Conservation (phyloP, 306 rosid species). For the Cicer judaicum region DNA sequence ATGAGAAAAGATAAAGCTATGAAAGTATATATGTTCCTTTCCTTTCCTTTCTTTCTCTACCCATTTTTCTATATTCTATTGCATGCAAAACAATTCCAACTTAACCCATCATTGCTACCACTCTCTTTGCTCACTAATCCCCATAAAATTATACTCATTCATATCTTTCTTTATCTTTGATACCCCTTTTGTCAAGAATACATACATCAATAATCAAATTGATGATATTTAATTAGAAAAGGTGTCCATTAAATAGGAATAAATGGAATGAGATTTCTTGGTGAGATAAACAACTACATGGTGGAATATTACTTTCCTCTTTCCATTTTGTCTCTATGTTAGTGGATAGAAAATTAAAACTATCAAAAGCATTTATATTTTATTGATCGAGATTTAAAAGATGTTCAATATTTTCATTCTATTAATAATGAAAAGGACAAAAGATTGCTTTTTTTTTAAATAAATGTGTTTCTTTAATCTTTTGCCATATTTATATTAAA, state of each 20-base stretch:
- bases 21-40: constrained; percentile 44
- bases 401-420: constrained; percentile 22
- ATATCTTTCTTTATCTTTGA: constrained; percentile 34
- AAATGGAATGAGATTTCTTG: constrained; percentile 46
- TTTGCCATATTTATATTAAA: background rate
- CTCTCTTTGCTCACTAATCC: constrained; percentile 71
- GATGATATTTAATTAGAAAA: constrained; percentile 34
- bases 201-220: constrained; percentile 15
- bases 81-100: constrained; percentile 72
- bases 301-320: constrained; percentile 40
- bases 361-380: constrained; percentile 36
- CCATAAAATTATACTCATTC: constrained; percentile 54
- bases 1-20: constrained; percentile 49
- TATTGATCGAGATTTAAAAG: constrained; percentile 28
- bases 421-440: constrained; percentile 23
- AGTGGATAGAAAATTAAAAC: constrained; percentile 21
- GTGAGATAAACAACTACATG: constrained; percentile 42
- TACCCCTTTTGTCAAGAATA: constrained; percentile 33
- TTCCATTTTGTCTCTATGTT: constrained; percentile 46
- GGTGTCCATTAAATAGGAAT: constrained; percentile 16
- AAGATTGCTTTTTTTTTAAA: constrained; percentile 26
- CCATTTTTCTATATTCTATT: constrained; percentile 47
- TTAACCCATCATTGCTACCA: constrained; percentile 76
- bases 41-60: constrained; percentile 31
- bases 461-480: background rate